Conservation (phyloP, 345 rosid species). For the Carallia pectinifolia region DNA sequence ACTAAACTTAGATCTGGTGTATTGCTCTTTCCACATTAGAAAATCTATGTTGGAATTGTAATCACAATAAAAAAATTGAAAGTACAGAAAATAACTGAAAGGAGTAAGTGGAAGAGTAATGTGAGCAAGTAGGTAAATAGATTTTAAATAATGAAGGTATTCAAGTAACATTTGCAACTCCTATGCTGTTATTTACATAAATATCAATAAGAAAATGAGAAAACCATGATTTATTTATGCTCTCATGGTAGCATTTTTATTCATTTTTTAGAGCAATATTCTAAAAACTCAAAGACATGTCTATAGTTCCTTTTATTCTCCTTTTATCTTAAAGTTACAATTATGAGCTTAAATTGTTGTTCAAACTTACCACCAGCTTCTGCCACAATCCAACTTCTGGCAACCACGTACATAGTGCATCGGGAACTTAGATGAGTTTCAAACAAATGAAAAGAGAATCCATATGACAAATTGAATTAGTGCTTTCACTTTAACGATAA, state of each 20-base stretch:
- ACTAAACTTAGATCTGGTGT: neutral
- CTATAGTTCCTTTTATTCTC: neutral
- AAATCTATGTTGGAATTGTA: neutral
- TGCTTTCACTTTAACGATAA: constrained; percentile 1
- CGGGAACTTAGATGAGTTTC: too few relatives aligned
- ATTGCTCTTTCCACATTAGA: neutral
- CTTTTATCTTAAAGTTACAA: too few relatives aligned
- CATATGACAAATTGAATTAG: neutral
- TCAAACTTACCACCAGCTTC: too few relatives aligned
- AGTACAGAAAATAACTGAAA: neutral
- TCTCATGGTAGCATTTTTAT: too few relatives aligned
- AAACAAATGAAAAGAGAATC: too few relatives aligned
- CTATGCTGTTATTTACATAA: neutral
- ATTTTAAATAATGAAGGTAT: neutral
- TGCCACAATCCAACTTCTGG: neutral
- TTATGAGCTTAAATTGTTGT: too few relatives aligned
- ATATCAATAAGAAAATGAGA: neutral
- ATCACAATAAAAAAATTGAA: neutral
- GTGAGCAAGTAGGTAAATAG: neutral
- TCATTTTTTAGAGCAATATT: too few relatives aligned
- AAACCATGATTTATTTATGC: neutral
- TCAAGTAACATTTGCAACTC: neutral
- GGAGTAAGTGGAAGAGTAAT: too few relatives aligned
- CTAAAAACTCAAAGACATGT: neutral
- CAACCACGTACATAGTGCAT: too few relatives aligned